Evolutionary conservation across 164 flowering plant genomes (phyloP).

Genomic region (Litsea cubeba): DNA sequence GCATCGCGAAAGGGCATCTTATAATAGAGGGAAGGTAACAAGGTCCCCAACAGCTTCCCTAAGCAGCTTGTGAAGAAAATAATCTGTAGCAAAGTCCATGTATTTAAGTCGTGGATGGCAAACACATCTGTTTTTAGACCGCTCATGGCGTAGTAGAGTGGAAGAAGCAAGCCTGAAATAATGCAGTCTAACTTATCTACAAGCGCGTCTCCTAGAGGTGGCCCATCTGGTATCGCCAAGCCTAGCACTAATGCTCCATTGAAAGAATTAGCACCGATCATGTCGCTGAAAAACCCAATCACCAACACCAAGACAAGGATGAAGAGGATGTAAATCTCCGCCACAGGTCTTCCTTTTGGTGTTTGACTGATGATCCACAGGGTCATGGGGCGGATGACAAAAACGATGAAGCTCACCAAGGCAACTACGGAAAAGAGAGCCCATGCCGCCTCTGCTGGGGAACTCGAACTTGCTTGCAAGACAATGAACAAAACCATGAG

Average conservation of each 20-base stretch:
- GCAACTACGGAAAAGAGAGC: neutral
- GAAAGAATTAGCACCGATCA: constrained; percentile 39
- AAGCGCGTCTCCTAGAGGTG: constrained; percentile 60
- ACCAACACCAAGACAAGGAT: constrained; percentile 35
- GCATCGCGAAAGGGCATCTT: constrained; percentile 43
- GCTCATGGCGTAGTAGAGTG: constrained; percentile 35
- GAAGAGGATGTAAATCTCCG: constrained; percentile 27
- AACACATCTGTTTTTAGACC: constrained; percentile 42
- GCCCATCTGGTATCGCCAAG: constrained; percentile 64
- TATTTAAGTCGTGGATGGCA: constrained; percentile 19
- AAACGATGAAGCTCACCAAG: constrained; percentile 6
- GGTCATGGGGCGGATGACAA: constrained; percentile 19
- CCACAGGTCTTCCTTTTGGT: constrained; percentile 50
- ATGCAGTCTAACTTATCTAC: constrained; percentile 50
- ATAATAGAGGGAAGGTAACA: constrained; percentile 26
- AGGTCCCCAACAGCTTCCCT: constrained; percentile 28
- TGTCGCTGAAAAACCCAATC: constrained; percentile 38
- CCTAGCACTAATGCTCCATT: constrained; percentile 62
- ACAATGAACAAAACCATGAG: neutral
- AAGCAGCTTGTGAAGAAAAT: constrained; percentile 22
- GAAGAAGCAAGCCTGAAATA: constrained; percentile 42
- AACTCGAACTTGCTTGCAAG: constrained; percentile 12
- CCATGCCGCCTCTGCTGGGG: neutral
- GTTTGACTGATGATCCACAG: constrained; percentile 38
- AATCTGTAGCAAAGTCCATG: constrained; percentile 23